Evolutionary conservation across 768 basidiomycete genomes (phyloP).

Genomic region (Tephrocybe sp.): DNA sequence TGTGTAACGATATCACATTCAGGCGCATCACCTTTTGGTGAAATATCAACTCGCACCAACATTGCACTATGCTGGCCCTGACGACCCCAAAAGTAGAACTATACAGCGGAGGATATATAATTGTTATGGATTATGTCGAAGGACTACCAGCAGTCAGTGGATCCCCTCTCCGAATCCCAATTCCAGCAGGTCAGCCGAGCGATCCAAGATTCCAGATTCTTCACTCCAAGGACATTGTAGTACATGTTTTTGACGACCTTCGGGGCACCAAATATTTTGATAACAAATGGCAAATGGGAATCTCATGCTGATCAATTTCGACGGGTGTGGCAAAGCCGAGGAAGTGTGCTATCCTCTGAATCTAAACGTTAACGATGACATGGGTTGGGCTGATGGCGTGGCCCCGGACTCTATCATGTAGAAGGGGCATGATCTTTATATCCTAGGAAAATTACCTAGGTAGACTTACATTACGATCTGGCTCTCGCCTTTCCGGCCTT

Average conservation of each 20-base stretch:
- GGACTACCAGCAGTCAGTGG: background rate
- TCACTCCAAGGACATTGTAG: background rate
- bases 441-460: background rate
- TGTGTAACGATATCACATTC: slow-evolving; percentile 8
- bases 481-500: no score
- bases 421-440: background rate
- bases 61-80: slow-evolving; percentile 8
- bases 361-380: background rate
- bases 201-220: slow-evolving; percentile 2
- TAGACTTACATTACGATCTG: no score
- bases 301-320: background rate
- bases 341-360: background rate
- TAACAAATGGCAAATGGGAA: background rate
- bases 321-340: slow-evolving; percentile 7
- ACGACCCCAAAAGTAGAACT: background rate
- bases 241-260: slow-evolving; percentile 10
- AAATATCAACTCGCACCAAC: slow-evolving; percentile 11
- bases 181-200: background rate
- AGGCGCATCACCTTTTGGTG: slow-evolving; percentile 12
- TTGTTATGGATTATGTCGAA: slow-evolving; percentile 9
- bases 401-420: background rate
- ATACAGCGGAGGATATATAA: slow-evolving; percentile 2
- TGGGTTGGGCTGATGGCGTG: background rate
- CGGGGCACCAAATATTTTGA: slow-evolving; percentile 7
- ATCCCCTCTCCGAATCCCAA: background rate